phyloP scores from a whole-genome alignment of 139 green algal genomes.

The Chlamydomonas sphaeroides region DNA sequence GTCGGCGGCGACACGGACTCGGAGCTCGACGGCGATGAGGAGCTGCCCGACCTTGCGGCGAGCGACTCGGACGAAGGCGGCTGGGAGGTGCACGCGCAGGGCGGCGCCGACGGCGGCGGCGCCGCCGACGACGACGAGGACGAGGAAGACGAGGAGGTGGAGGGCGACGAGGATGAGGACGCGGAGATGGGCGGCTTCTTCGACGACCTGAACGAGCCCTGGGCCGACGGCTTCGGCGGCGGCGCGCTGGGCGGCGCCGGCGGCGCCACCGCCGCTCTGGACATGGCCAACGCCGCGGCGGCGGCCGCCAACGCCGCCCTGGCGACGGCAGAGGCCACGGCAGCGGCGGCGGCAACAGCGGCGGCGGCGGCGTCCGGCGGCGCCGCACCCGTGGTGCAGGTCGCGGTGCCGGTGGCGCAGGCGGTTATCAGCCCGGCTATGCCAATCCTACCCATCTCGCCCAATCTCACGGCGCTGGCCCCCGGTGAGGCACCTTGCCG shows the following conservation, averaged over 20 bases:
- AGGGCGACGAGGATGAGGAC: conserved; percentile 67
- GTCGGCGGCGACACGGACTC: too few relatives aligned
- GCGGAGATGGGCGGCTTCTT: background rate
- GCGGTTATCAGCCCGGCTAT: background rate
- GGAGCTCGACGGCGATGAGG: background rate
- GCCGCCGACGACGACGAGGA: background rate
- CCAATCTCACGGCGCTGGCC: conserved; percentile 14
- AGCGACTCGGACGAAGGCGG: too few relatives aligned
- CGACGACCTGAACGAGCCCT: too few relatives aligned
- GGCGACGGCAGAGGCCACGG: background rate
- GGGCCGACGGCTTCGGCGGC: background rate
- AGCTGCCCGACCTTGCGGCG: background rate
- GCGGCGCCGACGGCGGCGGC: conserved; percentile 11
- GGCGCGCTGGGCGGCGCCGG: background rate
- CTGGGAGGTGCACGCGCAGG: background rate
- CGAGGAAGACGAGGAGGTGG: background rate
- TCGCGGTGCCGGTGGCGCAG: background rate
- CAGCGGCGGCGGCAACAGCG: too few relatives aligned
- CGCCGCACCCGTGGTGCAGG: too few relatives aligned
- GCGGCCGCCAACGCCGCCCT: background rate
- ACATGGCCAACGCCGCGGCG: background rate
- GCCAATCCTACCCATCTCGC: conserved; percentile 21
- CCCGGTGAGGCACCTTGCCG: too few relatives aligned
- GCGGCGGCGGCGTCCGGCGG: too few relatives aligned
- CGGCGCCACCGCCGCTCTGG: background rate